Percentiles rank a stretch among this genome's conserved stretches.
These are phyloP conservation scores for Malus orientalis DNA, from an alignment of 306 rosid species.

Conservation along the genomic window DNA sequence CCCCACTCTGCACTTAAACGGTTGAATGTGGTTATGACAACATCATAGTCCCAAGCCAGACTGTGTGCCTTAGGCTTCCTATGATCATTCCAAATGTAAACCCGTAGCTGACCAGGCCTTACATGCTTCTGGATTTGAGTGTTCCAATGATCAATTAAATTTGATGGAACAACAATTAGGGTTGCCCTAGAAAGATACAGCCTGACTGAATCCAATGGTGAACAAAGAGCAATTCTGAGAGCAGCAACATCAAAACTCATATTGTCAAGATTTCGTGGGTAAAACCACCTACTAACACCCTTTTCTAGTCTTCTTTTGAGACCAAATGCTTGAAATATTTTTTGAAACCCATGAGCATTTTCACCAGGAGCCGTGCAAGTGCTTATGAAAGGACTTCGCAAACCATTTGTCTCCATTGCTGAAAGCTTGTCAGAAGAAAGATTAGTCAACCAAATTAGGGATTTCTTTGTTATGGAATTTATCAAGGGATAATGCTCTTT, in stretches of 20 bases:
- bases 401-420: slow-evolving; percentile 75
- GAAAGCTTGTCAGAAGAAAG: slow-evolving; percentile 53
- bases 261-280: slow-evolving; percentile 65
- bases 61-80: slow-evolving; percentile 71
- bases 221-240: slow-evolving; percentile 63
- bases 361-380: slow-evolving; percentile 25
- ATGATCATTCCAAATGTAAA: slow-evolving; percentile 67
- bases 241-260: slow-evolving; percentile 83
- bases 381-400: slow-evolving; percentile 59
- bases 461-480: slow-evolving; percentile 58
- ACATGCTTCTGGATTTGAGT: slow-evolving; percentile 91
- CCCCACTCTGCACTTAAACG: slow-evolving; percentile 96
- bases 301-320: slow-evolving; percentile 57
- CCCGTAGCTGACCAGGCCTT: slow-evolving; percentile 58
- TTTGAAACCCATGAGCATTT: slow-evolving; percentile 39
- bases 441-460: slow-evolving; percentile 69
- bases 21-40: slow-evolving; percentile 84
- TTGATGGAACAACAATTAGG: slow-evolving; percentile 86
- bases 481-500: slow-evolving; percentile 64
- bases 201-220: slow-evolving; percentile 72
- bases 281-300: slow-evolving; percentile 61
- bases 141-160: slow-evolving; percentile 84
- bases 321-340: slow-evolving; percentile 82
- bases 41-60: slow-evolving; percentile 95
- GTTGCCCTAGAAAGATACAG: slow-evolving; percentile 88